Evolutionary conservation across 169 alveolate species (phyloP).

Genomic region (Perkinsus olseni): DNA sequence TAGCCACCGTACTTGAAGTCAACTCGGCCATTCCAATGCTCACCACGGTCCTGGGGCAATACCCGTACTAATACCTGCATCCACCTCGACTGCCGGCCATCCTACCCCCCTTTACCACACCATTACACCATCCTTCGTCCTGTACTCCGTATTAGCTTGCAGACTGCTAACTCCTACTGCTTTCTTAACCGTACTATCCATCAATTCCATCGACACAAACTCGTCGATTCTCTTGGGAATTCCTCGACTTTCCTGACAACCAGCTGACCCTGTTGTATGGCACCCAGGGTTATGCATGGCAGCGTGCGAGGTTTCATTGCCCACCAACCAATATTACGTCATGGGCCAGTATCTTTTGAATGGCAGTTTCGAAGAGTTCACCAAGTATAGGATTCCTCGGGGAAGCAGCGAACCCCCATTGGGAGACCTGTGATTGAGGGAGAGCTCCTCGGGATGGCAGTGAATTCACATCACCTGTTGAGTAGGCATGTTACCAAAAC

Average conservation of each 20-base stretch:
- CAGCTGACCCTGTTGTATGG: too few species aligned
- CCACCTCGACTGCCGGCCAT: neutral
- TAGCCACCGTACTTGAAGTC: neutral
- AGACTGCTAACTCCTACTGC: neutral
- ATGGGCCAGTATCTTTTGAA: neutral
- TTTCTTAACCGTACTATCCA: neutral
- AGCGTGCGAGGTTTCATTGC: neutral
- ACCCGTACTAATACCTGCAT: neutral
- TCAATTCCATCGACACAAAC: neutral
- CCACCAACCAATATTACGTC: neutral
- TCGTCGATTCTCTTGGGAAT: neutral
- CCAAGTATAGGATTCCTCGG: neutral
- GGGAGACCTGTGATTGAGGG: neutral
- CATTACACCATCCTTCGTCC: neutral
- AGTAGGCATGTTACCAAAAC: neutral
- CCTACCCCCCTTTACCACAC: neutral
- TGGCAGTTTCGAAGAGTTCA: neutral
- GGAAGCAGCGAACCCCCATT: neutral
- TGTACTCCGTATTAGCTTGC: neutral
- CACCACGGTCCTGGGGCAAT: neutral
- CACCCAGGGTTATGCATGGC: too few species aligned
- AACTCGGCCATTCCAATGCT: neutral
- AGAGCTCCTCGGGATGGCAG: neutral
- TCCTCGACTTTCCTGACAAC: neutral
- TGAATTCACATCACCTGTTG: neutral